These are phyloP conservation scores for Jacaranda mimosifolia DNA, from an alignment of 257 asterid genomes.

Conservation along the genomic window DNA sequence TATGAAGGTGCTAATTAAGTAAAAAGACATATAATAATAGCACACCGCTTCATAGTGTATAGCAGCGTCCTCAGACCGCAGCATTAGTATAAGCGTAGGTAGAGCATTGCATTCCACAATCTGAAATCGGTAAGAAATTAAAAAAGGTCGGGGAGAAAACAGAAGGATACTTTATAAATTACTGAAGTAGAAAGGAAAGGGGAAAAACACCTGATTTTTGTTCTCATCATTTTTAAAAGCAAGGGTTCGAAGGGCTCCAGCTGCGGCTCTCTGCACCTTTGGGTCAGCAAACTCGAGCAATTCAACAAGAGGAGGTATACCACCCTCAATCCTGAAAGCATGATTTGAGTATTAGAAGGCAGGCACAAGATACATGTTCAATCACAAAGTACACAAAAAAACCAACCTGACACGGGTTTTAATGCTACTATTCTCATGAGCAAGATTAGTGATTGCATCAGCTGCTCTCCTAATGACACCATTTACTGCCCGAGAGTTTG, in stretches of 20 bases:
- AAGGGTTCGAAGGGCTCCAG: slow-evolving; percentile 96
- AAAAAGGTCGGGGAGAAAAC: slow-evolving; percentile 6
- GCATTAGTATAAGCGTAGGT: slow-evolving; percentile 93
- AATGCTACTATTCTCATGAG: slow-evolving; percentile 95
- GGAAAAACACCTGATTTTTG: slow-evolving; percentile 77
- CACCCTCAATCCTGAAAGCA: slow-evolving; percentile 83
- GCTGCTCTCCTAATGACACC: slow-evolving; percentile 95
- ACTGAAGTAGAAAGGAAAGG: slow-evolving; percentile 3
- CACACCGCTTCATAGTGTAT: slow-evolving; percentile 99
- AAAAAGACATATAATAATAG: slow-evolving; percentile 9
- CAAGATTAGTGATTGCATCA: slow-evolving; percentile 97
- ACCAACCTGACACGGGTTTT: slow-evolving; percentile 92
- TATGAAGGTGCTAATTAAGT: neutral
- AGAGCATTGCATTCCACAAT: slow-evolving; percentile 98
- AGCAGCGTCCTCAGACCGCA: slow-evolving; percentile 94
- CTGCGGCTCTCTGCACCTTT: slow-evolving; percentile 99
- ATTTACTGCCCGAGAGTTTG: slow-evolving; percentile 78
- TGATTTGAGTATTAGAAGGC: slow-evolving; percentile 18
- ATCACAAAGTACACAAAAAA: slow-evolving; percentile 24
- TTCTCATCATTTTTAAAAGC: slow-evolving; percentile 98
- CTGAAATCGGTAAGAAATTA: slow-evolving; percentile 56
- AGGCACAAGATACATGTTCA: slow-evolving; percentile 1
- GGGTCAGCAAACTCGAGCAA: slow-evolving; percentile 89
- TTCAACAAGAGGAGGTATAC: slow-evolving; percentile 98
- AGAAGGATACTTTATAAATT: neutral